Evolutionary conservation across 2,329 filamentous ascomycete species (phyloP), one percentile per base, ranked within the genome.

Genomic region (Xylaria polymorpha): DNA sequence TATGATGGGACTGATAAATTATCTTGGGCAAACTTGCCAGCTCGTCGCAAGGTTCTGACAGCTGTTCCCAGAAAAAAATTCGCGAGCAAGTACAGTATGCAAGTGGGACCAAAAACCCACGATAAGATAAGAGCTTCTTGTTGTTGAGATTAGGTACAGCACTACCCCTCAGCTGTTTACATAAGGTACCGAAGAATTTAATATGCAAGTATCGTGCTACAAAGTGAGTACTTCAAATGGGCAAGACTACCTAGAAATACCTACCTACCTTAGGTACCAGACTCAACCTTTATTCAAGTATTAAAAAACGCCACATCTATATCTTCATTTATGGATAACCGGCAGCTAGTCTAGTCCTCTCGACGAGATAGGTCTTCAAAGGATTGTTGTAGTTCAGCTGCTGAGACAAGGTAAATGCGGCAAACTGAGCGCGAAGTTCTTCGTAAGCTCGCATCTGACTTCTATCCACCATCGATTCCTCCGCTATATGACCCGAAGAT

Each of bases 1-100:
- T 3, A 9, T 12, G 22, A 12, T 29, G 29, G 41, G 56, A 18
- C 35, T n/a, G 56, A 43, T 70, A 22, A 60, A 56, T 63, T 67
- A 61, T 58, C 44, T 22, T 14, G 7, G 37, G 48, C 44, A 59
- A 59, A 29, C 41, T 66, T 58, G 58, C 63, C 66, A 55, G 70
- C n/a, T 72, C 67, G 64, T 64, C 62, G 66, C 29, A 50, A 64
- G 64, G 64, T 59, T 39, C 32, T 68, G 71, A 64, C 67, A 70
- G 70, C 69, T 69, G 64, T 55, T 35, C 22, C 44, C 58, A 68
- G 66, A 62, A 72, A 72, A 72, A 71, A 67, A 48, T 71, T 72
- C 66, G 61, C 0, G 4, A 51, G 29, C 55, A 7, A 39, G 29
- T 29, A 12, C n/a, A 18, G n/a, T 29, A n/a, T 14, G 25, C 5